A percentile compares a stretch with the other conserved stretches of the same genome.
Conservation (phyloP, 805 yeast species). For the Myxozyma kluyveri region DNA sequence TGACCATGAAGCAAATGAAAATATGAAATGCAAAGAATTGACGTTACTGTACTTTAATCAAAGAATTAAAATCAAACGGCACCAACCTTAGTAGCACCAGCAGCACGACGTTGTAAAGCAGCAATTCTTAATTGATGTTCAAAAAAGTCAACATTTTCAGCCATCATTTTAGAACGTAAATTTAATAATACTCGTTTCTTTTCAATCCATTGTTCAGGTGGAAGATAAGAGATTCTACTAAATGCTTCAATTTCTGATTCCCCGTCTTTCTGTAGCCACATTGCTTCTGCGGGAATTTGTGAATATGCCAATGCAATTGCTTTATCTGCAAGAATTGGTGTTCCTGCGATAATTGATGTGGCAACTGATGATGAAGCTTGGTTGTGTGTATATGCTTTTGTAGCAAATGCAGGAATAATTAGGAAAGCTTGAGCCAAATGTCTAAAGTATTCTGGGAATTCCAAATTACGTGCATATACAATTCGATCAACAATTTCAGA, state of each 20-base stretch:
- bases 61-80: no score
- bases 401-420: conserved; percentile 25
- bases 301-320: conserved; percentile 20
- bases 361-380: conserved; percentile 30
- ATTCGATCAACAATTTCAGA: conserved; percentile 7
- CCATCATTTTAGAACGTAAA: conserved; percentile 22
- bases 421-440: conserved; percentile 17
- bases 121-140: neutral
- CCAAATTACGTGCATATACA: conserved; percentile 13
- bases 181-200: conserved; percentile 15
- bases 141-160: conserved; percentile 7
- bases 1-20: no score
- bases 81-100: no score
- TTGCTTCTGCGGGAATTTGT: conserved; percentile 22
- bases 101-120: no score
- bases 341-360: conserved; percentile 21
- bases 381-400: conserved; percentile 6
- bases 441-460: conserved; percentile 23
- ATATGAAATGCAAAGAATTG: no score
- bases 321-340: conserved; percentile 22
- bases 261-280: conserved; percentile 24
- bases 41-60: no score
- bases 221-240: conserved; percentile 31
- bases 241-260: conserved; percentile 29
- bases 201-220: conserved; percentile 31